phyloP scores from a whole-genome alignment of 345 rosid species.

The Ceriops zippeliana region DNA sequence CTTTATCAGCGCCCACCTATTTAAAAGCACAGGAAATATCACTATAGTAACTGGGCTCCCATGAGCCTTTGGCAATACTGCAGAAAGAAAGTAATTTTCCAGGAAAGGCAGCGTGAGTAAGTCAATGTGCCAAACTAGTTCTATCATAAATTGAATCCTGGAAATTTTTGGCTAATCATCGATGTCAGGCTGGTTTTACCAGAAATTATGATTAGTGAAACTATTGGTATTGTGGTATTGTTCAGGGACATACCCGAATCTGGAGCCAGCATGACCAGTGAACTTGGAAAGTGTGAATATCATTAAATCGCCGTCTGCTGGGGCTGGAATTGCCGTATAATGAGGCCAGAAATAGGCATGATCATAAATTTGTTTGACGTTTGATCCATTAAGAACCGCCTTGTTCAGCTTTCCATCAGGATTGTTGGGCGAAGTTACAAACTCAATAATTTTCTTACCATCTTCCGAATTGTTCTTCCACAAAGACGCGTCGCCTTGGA shows the following conservation, averaged over 20 bases:
- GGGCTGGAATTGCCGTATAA: conserved; percentile 55
- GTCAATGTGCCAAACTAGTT: too few relatives aligned
- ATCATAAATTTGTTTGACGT: conserved; percentile 52
- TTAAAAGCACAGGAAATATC: background rate
- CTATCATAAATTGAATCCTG: too few relatives aligned
- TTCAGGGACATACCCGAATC: conserved; percentile 49
- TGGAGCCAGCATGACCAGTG: conserved; percentile 76
- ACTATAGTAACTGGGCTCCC: background rate
- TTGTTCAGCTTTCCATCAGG: conserved; percentile 59
- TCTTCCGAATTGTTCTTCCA: conserved; percentile 36
- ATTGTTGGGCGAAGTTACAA: conserved; percentile 78
- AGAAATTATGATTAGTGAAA: too few relatives aligned
- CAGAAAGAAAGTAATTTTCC: background rate
- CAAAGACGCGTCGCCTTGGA: conserved; percentile 46
- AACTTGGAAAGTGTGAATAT: conserved; percentile 65
- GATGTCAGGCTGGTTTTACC: too few relatives aligned
- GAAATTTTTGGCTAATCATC: too few relatives aligned
- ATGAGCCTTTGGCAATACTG: background rate
- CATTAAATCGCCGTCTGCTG: conserved; percentile 46
- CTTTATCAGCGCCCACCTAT: conserved; percentile 61
- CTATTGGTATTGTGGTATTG: too few relatives aligned
- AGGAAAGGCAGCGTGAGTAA: background rate
- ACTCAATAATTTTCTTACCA: conserved; percentile 37
- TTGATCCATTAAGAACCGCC: conserved; percentile 50
- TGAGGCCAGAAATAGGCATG: conserved; percentile 77